Evolutionary conservation across 1,284 basidiomycete species (phyloP).

Genomic region (Violaceomyces palustris): DNA sequence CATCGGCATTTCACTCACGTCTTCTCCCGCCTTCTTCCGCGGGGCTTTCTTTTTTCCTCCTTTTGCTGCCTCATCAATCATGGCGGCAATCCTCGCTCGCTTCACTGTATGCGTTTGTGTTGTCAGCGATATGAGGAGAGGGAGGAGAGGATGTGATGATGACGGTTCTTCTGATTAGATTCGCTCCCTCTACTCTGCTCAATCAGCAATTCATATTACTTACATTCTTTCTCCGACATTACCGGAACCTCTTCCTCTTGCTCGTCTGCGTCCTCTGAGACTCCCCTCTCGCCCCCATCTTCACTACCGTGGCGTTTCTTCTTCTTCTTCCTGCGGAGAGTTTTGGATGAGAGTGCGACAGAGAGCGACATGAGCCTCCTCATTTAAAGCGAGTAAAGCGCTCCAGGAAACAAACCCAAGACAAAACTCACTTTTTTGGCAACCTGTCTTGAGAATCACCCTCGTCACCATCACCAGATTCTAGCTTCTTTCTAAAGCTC

Average conservation of each 20-base stretch:
- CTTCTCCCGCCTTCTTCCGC: constrained; percentile 30
- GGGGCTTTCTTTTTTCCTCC: constrained; percentile 32
- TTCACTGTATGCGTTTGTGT: constrained; percentile 2
- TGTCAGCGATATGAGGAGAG: not conserved
- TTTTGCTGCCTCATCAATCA: constrained; percentile 29
- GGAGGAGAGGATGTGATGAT: not conserved
- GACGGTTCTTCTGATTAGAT: too few relatives aligned
- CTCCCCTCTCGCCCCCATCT: constrained; percentile 1
- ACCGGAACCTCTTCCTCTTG: constrained; percentile 19
- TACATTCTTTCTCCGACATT: constrained; percentile 28
- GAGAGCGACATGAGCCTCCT: not conserved
- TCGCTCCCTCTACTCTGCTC: too few relatives aligned
- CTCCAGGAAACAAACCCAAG: not conserved
- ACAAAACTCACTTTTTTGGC: not conserved
- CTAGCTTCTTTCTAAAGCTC: constrained; percentile 17
- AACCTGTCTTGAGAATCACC: constrained; percentile 14
- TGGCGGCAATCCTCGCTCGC: constrained; percentile 13
- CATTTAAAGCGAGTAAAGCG: not conserved
- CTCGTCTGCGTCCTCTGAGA: constrained; percentile 6
- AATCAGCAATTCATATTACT: not conserved
- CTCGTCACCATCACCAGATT: constrained; percentile 1
- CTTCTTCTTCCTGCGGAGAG: constrained; percentile 22
- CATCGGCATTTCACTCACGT: constrained; percentile 1
- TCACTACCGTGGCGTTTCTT: constrained; percentile 27
- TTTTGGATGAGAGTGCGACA: not conserved